Evolutionary conservation across 139 green algal genomes (phyloP), one percentile per base, ranked within the genome.

Genomic region (Tetradesmus obliquus): DNA sequence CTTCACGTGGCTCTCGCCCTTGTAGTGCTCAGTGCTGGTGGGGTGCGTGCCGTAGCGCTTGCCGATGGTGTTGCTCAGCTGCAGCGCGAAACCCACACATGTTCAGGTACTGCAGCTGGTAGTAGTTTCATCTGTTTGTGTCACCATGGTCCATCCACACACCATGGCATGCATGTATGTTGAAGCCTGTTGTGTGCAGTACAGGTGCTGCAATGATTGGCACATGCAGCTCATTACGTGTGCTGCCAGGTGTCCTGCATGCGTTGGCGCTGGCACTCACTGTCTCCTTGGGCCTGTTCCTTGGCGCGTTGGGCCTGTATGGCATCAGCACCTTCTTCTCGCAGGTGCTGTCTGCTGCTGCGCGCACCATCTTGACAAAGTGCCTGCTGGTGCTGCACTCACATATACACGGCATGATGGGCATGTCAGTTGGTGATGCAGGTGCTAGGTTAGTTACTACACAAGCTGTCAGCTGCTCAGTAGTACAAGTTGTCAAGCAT

Each of bases 271-370:
- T n/a, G 5, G 83, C 83, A 45, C 86, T 85, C 58, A 95, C 93
- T 79, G 94, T 96, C 79, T 95, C 93, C 86, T 95, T 96, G 3
- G 95, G 95, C 84, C 95, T 84, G 91, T 96, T 96, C 53, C 94
- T 82, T 51, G 95, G 90, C 5, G 95, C 95, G 53, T 93, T 94
- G 3, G 91, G 92, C 9, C 71, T 54, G 84, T 96, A 96, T 5
- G 93, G 92, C 92, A 95, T 95, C 69, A 96, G 87, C 88, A 93
- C 92, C 90, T 96, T 96, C 71, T 93, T 55, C 24, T 55, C 79
- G 51, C 82, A 83, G 9, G 90, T 87, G 76, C 80, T 89, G 69
- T 92, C 89, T n/a, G 89, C 89, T 76, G 89, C 89, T n/a, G 89
- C 82, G 17, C 86, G 79, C 7, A 91, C 79, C 24, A 79, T 91